A percentile compares a stretch with the other conserved stretches of the same genome.
These are phyloP conservation scores for Turritis glabra DNA, from an alignment of 345 rosid species.

Conservation along the genomic window DNA sequence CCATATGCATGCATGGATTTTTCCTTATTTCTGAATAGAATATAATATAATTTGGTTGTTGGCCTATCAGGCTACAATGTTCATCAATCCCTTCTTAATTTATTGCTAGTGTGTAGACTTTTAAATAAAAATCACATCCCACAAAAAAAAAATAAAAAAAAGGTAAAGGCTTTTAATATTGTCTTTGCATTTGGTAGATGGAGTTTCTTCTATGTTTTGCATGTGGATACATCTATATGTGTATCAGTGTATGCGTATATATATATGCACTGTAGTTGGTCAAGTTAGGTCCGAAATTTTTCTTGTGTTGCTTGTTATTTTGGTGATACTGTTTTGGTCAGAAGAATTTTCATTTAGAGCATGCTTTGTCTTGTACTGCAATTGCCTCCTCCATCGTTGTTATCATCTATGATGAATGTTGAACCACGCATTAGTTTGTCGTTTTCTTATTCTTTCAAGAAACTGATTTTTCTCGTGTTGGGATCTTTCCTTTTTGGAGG, in stretches of 20 bases:
- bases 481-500: slow-evolving; percentile 20
- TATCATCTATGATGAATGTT: not conserved
- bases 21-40: not conserved
- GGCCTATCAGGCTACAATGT: slow-evolving; percentile 32
- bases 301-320: slow-evolving; percentile 17
- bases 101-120: slow-evolving; percentile 14
- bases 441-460: not conserved
- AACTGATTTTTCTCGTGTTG: slow-evolving; percentile 26
- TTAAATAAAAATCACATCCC: not conserved
- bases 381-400: not conserved
- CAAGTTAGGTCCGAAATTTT: slow-evolving; percentile 31
- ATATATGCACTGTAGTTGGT: slow-evolving; percentile 32
- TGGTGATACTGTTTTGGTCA: not conserved
- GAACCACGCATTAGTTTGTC: slow-evolving; percentile 8
- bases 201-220: not conserved
- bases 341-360: slow-evolving; percentile 7
- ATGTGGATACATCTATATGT: slow-evolving; percentile 9
- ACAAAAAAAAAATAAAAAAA: not conserved
- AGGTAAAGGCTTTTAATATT: not conserved
- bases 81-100: slow-evolving; percentile 12
- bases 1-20: slow-evolving; percentile 35
- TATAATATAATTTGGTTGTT: slow-evolving; percentile 34
- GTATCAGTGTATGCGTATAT: too few species aligned
- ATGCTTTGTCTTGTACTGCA: slow-evolving; percentile 18
- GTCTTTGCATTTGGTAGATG: not conserved